phyloP scores from a whole-genome alignment of 148 eudicot genomes.

The Linanthus parryae region DNA sequence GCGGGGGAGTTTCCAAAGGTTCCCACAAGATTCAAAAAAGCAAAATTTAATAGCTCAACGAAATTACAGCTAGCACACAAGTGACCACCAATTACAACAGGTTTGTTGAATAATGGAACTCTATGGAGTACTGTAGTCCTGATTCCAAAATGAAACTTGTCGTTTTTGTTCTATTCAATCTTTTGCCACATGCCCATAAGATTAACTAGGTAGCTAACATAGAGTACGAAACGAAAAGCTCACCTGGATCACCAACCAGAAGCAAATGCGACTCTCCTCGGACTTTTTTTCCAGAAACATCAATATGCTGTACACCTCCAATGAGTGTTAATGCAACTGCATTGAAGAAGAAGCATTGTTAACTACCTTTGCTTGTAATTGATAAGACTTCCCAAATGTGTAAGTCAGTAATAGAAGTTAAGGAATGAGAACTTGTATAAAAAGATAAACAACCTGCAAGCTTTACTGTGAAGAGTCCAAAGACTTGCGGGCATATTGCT shows the following conservation, averaged over 20 bases:
- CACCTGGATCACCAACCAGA: constrained; percentile 94
- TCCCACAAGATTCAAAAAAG: too few species aligned
- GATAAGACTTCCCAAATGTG: too few species aligned
- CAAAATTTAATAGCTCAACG: too few species aligned
- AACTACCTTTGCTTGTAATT: not conserved
- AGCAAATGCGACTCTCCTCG: constrained; percentile 98
- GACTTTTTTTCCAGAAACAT: constrained; percentile 89
- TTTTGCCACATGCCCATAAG: too few species aligned
- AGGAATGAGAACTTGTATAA: not conserved
- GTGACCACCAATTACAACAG: too few species aligned
- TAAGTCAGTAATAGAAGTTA: constrained; percentile 5
- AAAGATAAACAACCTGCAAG: constrained; percentile 42
- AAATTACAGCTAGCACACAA: too few species aligned
- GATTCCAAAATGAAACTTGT: too few species aligned
- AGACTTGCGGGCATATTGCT: constrained; percentile 87
- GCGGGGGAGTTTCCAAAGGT: too few species aligned
- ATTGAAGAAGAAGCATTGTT: constrained; percentile 10
- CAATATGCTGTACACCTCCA: constrained; percentile 96
- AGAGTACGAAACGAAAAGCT: constrained; percentile 3
- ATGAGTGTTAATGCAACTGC: constrained; percentile 86
- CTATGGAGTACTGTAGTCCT: too few species aligned
- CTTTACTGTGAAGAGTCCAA: constrained; percentile 95
- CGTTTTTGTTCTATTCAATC: too few species aligned
- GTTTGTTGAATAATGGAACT: too few species aligned
- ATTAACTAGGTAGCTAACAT: too few species aligned